Percentiles rank a stretch among this genome's conserved stretches.
Evolutionary conservation across 2,329 filamentous ascomycete genomes (phyloP).

Genomic region (Lomentospora prolificans): DNA sequence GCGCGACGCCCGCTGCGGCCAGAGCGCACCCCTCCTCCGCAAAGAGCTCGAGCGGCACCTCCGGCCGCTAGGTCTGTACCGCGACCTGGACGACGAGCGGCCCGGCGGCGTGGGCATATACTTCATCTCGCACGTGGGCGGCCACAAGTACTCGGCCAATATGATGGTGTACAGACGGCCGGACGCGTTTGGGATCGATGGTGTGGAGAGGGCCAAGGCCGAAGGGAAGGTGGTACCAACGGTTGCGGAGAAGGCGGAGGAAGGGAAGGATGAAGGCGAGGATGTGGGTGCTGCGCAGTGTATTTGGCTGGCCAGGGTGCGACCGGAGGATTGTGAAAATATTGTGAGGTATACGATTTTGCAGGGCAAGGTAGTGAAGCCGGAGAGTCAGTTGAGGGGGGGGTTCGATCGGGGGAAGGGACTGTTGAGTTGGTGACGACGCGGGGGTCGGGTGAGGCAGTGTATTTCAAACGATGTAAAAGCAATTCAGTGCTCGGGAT

Average conservation of each 20-base stretch:
- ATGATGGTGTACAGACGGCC: slow-evolving; percentile 76
- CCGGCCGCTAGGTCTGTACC: slow-evolving; percentile 70
- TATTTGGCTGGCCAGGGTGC: slow-evolving; percentile 81
- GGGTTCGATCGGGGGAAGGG: slow-evolving; percentile 81
- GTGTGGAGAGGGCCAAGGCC: slow-evolving; percentile 25
- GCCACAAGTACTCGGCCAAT: slow-evolving; percentile 94
- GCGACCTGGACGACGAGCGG: slow-evolving; percentile 79
- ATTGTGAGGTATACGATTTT: slow-evolving; percentile 81
- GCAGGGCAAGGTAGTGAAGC: slow-evolving; percentile 90
- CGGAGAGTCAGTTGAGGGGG: slow-evolving; percentile 71
- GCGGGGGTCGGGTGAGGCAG: too few relatives aligned
- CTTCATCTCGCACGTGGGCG: slow-evolving; percentile 92
- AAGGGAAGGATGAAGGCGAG: slow-evolving; percentile 23
- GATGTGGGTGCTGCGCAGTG: slow-evolving; percentile 66
- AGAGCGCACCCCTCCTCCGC: slow-evolving; percentile 81
- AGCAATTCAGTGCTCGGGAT: too few relatives aligned
- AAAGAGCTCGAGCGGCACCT: slow-evolving; percentile 86
- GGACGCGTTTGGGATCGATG: slow-evolving; percentile 45
- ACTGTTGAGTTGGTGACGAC: slow-evolving; percentile 82
- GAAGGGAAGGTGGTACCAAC: slow-evolving; percentile 28
- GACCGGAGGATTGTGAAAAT: slow-evolving; percentile 86
- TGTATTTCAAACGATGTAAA: too few relatives aligned
- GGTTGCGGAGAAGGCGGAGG: slow-evolving; percentile 18
- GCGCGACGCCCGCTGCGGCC: slow-evolving; percentile 89
- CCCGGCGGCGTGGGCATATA: slow-evolving; percentile 91